Percentiles rank a stretch among this genome's conserved stretches.
These are phyloP conservation scores for Deakozyma indianensis DNA, from an alignment of 805 yeast genomes.

Conservation along the genomic window DNA sequence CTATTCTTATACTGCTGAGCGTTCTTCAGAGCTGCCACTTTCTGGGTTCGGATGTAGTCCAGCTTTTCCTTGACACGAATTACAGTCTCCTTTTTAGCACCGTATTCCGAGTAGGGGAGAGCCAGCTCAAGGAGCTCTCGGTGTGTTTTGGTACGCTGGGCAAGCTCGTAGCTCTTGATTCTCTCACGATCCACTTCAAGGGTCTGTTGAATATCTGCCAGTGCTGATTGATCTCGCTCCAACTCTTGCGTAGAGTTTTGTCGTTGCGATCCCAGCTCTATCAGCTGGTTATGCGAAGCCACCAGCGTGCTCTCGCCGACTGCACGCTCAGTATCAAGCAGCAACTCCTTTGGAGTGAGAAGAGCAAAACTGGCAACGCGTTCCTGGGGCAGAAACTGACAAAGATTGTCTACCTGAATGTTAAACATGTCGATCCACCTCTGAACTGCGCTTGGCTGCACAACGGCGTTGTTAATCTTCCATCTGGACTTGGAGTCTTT, in stretches of 20 bases:
- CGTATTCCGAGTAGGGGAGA: neutral
- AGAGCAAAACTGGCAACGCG: slow-evolving; percentile 86
- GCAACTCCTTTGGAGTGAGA: slow-evolving; percentile 56
- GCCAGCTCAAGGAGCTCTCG: slow-evolving; percentile 2
- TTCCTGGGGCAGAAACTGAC: slow-evolving; percentile 93
- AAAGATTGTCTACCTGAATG: slow-evolving; percentile 79
- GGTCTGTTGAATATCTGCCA: slow-evolving; percentile 5
- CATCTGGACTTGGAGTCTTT: slow-evolving; percentile 17
- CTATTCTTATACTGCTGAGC: neutral
- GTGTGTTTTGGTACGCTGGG: slow-evolving; percentile 1
- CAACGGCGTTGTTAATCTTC: slow-evolving; percentile 18
- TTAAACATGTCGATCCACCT: slow-evolving; percentile 34
- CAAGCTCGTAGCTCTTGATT: slow-evolving; percentile 8
- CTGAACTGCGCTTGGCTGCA: slow-evolving; percentile 27
- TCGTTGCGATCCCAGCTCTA: slow-evolving; percentile 32
- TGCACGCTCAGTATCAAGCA: slow-evolving; percentile 70
- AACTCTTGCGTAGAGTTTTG: slow-evolving; percentile 27
- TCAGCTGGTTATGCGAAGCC: slow-evolving; percentile 41
- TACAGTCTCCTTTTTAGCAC: slow-evolving; percentile 1
- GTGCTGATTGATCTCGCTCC: slow-evolving; percentile 23
- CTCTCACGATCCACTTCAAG: slow-evolving; percentile 18
- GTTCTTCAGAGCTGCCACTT: slow-evolving; percentile 17
- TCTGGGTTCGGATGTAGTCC: slow-evolving; percentile 30
- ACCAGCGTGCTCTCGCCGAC: slow-evolving; percentile 48
- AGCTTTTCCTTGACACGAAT: slow-evolving; percentile 20